phyloP scores from a whole-genome alignment of 495 filamentous ascomycete species.

The Arthonia radiata region DNA sequence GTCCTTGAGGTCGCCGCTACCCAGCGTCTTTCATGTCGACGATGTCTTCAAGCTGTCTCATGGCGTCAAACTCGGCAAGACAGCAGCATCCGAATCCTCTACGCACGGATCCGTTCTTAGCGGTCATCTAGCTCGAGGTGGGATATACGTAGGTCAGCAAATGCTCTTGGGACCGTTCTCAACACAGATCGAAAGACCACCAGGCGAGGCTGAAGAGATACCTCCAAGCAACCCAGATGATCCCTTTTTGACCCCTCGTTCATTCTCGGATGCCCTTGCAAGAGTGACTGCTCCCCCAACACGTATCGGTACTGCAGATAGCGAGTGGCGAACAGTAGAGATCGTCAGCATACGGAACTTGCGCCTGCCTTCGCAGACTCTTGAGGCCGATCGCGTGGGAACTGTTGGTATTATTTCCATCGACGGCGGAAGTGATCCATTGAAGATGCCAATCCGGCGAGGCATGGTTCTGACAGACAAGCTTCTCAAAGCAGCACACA shows the following conservation, averaged over 20 bases:
- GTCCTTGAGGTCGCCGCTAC: not conserved
- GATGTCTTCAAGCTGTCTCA: conserved; percentile 58
- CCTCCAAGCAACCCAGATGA: not conserved
- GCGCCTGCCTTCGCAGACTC: conserved; percentile 52
- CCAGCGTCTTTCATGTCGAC: conserved; percentile 61
- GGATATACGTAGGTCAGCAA: conserved; percentile 51
- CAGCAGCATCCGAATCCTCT: conserved; percentile 17
- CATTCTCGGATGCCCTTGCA: conserved; percentile 12
- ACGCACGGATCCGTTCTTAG: conserved; percentile 39
- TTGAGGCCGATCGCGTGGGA: conserved; percentile 66
- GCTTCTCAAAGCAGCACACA: conserved; percentile 22
- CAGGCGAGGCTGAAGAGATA: conserved; percentile 12
- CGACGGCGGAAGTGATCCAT: conserved; percentile 9
- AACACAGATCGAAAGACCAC: conserved; percentile 11
- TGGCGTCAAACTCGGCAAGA: conserved; percentile 21
- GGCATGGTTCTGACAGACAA: conserved; percentile 56
- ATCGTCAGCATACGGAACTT: conserved; percentile 75
- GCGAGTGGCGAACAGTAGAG: conserved; percentile 52
- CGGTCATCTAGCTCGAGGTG: conserved; percentile 59
- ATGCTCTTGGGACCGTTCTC: conserved; percentile 57
- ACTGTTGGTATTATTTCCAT: conserved; percentile 55
- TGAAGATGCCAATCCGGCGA: conserved; percentile 32
- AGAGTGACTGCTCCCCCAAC: conserved; percentile 18
- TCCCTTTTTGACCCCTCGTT: not conserved
- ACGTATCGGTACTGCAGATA: conserved; percentile 12